Conservation (phyloP, 2,329 filamentous ascomycete species). For the Simplicillium sp. region DNA sequence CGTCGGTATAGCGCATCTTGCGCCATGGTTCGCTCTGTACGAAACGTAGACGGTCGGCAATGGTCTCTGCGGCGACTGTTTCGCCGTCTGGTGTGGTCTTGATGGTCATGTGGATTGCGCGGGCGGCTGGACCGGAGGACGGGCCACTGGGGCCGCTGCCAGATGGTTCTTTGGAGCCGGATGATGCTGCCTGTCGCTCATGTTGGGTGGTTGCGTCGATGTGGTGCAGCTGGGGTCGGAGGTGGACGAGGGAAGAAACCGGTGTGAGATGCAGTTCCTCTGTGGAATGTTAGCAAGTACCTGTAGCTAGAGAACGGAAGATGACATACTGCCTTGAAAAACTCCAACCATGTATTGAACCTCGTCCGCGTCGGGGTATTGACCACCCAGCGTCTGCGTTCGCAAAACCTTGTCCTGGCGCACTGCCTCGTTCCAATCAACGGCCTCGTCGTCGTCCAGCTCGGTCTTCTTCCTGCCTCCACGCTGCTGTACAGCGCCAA, state of each 20-base stretch:
- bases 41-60: slow-evolving; percentile 62
- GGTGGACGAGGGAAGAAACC: slow-evolving; percentile 72
- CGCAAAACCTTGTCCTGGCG: slow-evolving; percentile 63
- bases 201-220: slow-evolving; percentile 76
- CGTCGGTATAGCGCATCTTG: slow-evolving; percentile 69
- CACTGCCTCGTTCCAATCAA: slow-evolving; percentile 58
- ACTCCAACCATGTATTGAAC: slow-evolving; percentile 86
- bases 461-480: slow-evolving; percentile 22
- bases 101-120: slow-evolving; percentile 78
- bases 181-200: slow-evolving; percentile 36
- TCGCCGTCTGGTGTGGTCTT: slow-evolving; percentile 66
- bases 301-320: not conserved
- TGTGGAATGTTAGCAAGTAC: slow-evolving; percentile 23
- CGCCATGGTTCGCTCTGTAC: slow-evolving; percentile 82
- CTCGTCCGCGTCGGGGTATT: slow-evolving; percentile 59
- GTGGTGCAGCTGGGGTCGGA: slow-evolving; percentile 88
- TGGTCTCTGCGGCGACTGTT: slow-evolving; percentile 57
- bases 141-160: slow-evolving; percentile 22
- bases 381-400: slow-evolving; percentile 78
- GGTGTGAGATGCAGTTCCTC: slow-evolving; percentile 82
- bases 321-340: slow-evolving; percentile 66
- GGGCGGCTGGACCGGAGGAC: slow-evolving; percentile 41
- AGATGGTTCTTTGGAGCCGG: slow-evolving; percentile 25
- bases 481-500: slow-evolving; percentile 37
- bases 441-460: slow-evolving; percentile 34